Base-by-base conservation (phyloP, 768 basidiomycete species). In the Lentinula edodes region DNA sequence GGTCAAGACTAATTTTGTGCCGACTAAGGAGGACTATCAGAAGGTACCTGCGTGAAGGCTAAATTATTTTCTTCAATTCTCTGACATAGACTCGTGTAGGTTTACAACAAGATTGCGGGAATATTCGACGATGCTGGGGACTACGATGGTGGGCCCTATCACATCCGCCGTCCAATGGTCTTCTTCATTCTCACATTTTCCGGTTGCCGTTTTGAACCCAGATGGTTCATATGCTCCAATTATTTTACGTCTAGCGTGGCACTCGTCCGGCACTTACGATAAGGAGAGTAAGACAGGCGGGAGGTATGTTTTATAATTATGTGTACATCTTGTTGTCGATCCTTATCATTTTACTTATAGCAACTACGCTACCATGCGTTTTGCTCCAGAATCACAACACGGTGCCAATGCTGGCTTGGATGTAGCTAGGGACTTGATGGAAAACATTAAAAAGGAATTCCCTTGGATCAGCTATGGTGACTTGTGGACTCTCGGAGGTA, bases 301-400 rank as follows among this genome's bases (percentile, higher is more conserved):
- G 75, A 93, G 92, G 91, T 86, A 65, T 52, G 76, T 70, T 35
- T 28, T 9, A 61, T 61, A 36, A 62, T 58, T 50, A 50, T 34
- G 36, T 36, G 36, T 28, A 64, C 15, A 20, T 34, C 39, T 38
- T 35, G 20, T 23, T 60, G 32, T 13, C 62, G 56, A 51, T 52
- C 36, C 32, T 43, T 53, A 42, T 62, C 56, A 62, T 45, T 66
- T 50, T 36, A n/a, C 34, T 28, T 42, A 46, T 70, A 90, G 92
- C 80, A 98, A 99, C 83, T 95, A 93, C 66, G 96, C 97, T 2
- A 98, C 96, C 23, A 99, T 99, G 96, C 90, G 96, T 60, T 99
- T 98, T 75, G 84, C 86, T 58, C 91, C 96, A 43, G 96, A 98
- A 72, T 71, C 94, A 10, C 71, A 81, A 34, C 94, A 98, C 70